A percentile compares a stretch with the other conserved stretches of the same genome.
Conservation (phyloP, 2,329 filamentous ascomycete species). For the Stromatinia cepivora region DNA sequence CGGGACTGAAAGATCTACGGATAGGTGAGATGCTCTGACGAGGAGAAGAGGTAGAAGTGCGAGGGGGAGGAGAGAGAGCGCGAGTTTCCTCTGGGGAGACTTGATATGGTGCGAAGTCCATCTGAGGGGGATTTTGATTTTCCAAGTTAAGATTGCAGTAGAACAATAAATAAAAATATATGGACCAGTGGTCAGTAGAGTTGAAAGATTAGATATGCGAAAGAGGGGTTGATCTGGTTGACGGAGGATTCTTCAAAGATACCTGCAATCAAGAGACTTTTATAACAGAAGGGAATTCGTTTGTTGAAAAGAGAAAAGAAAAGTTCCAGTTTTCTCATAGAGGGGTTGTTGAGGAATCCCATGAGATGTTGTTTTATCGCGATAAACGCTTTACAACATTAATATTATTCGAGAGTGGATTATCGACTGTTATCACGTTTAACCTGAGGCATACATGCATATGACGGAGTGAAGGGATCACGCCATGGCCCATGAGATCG, state of each 20-base stretch:
- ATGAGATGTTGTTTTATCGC: slow-evolving; percentile 7
- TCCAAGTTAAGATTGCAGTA: neutral
- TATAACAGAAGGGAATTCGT: neutral
- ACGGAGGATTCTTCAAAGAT: neutral
- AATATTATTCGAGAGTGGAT: slow-evolving; percentile 5
- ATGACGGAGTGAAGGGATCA: neutral
- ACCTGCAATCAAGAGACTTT: neutral
- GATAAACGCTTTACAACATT: slow-evolving; percentile 12
- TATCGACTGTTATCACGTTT: neutral
- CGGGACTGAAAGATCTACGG: slow-evolving; percentile 49
- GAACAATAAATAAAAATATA: neutral
- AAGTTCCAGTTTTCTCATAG: neutral
- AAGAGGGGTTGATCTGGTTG: neutral
- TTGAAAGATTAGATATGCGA: neutral
- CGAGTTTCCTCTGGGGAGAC: slow-evolving; percentile 85
- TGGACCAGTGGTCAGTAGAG: neutral
- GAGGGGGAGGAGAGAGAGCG: slow-evolving; percentile 68
- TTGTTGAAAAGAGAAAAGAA: slow-evolving; percentile 9
- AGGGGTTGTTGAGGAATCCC: slow-evolving; percentile 4
- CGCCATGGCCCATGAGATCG: neutral
- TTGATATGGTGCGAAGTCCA: slow-evolving; percentile 98
- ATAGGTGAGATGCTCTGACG: slow-evolving; percentile 55
- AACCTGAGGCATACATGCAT: neutral
- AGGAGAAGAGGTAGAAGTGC: slow-evolving; percentile 34
- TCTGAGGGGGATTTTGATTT: slow-evolving; percentile 40